Evolutionary conservation across 495 filamentous ascomycete species (phyloP).

Genomic region (Cercophora scortea): DNA sequence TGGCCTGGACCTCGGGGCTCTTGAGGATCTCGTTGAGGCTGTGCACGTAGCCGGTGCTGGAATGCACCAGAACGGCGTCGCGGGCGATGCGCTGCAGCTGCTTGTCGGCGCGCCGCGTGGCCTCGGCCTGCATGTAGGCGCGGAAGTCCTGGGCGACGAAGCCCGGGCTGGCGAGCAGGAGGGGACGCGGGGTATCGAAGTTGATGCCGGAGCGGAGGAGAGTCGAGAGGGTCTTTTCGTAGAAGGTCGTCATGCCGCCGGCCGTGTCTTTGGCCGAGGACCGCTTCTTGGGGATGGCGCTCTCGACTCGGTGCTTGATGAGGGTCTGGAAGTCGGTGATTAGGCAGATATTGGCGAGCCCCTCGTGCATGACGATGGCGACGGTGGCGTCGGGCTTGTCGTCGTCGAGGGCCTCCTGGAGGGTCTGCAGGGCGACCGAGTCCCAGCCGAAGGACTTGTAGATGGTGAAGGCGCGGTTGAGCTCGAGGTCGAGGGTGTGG

Average conservation of each 20-base stretch:
- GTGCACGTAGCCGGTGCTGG: constrained; percentile 76
- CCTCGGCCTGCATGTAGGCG: constrained; percentile 67
- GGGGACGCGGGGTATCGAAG: constrained; percentile 55
- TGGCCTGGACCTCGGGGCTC: constrained; percentile 63
- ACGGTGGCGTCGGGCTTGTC: constrained; percentile 71
- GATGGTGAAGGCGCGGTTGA: constrained; percentile 59
- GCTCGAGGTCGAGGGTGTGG: constrained; percentile 86
- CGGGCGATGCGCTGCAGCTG: constrained; percentile 49
- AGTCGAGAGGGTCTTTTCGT: constrained; percentile 64
- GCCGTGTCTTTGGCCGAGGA: constrained; percentile 55
- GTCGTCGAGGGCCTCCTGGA: constrained; percentile 71
- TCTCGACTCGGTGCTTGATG: constrained; percentile 79
- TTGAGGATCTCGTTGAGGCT: constrained; percentile 78
- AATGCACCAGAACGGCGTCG: constrained; percentile 69
- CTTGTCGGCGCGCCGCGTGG: constrained; percentile 59
- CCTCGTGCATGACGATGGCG: constrained; percentile 92
- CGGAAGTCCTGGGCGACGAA: constrained; percentile 78
- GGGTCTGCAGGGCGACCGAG: constrained; percentile 68
- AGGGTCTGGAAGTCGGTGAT: constrained; percentile 89
- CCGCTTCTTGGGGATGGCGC: constrained; percentile 73
- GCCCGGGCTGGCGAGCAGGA: constrained; percentile 86
- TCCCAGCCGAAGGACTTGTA: constrained; percentile 91
- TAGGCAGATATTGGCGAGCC: constrained; percentile 84
- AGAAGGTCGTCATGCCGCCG: constrained; percentile 75
- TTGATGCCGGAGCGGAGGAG: constrained; percentile 67